Conservation (phyloP, 106 monocot species). For the Dendrobium officinale region DNA sequence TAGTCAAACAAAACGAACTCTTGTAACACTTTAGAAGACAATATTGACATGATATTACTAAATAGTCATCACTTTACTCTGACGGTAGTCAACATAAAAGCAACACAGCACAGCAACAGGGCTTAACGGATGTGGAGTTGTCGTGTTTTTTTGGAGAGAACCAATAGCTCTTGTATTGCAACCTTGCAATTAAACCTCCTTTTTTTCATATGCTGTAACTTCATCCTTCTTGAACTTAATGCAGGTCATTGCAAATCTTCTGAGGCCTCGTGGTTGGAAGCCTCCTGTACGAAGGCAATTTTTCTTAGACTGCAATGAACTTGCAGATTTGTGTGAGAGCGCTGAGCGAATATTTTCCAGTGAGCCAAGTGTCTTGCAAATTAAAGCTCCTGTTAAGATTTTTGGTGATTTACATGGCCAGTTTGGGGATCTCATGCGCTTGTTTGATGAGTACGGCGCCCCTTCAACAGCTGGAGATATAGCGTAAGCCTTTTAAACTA, state of each 20-base stretch:
- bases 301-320: slow-evolving; percentile 94
- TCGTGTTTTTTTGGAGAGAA: too few species aligned
- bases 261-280: slow-evolving; percentile 99
- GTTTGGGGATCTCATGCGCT: slow-evolving; percentile 98
- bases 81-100: too few species aligned
- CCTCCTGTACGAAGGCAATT: slow-evolving; percentile 93
- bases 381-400: slow-evolving; percentile 95
- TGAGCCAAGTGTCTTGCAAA: slow-evolving; percentile 88
- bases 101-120: too few species aligned
- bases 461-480: slow-evolving; percentile 98
- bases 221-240: slow-evolving; percentile 19
- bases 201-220: not conserved
- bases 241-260: slow-evolving; percentile 84
- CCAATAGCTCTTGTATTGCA: too few species aligned
- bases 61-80: too few species aligned
- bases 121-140: too few species aligned
- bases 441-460: slow-evolving; percentile 99
- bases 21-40: too few species aligned
- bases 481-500: slow-evolving; percentile 42
- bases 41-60: too few species aligned
- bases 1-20: too few species aligned
- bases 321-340: slow-evolving; percentile 95
- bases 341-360: slow-evolving; percentile 91
- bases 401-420: slow-evolving; percentile 99
- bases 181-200: too few species aligned